These are phyloP conservation scores for Amanita polypyramis DNA, from an alignment of 768 basidiomycete genomes.

Conservation along the genomic window DNA sequence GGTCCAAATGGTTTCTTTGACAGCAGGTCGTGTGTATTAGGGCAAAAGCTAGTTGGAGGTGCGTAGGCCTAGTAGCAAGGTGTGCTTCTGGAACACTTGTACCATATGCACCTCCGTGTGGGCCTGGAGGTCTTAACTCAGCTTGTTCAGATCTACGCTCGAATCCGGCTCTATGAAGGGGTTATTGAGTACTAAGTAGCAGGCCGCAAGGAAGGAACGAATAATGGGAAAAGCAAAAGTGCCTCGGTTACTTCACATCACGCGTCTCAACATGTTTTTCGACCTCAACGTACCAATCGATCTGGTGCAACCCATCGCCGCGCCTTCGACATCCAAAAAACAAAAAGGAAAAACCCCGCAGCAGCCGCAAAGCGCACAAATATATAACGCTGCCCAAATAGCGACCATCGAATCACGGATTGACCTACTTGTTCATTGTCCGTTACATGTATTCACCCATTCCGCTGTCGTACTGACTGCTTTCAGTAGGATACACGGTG, in stretches of 20 bases:
- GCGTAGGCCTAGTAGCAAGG: no score
- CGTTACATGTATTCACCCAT: conserved; percentile 18
- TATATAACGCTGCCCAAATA: conserved; percentile 37
- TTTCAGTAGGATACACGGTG: conserved; percentile 78
- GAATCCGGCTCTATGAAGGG: no score
- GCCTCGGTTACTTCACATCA: no score
- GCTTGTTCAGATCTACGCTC: no score
- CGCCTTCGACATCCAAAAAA: conserved; percentile 32
- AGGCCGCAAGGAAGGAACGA: no score
- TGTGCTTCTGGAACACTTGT: no score
- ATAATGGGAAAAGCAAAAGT: no score
- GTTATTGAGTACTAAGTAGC: no score
- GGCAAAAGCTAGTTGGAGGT: no score
- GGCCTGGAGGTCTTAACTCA: no score
- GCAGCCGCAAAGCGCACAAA: background rate
- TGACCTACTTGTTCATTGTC: conserved; percentile 65
- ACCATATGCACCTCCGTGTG: no score
- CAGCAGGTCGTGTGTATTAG: no score
- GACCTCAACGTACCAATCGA: conserved; percentile 57
- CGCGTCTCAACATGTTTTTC: conserved; percentile 65
- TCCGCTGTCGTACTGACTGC: conserved; percentile 1
- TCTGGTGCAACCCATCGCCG: conserved; percentile 16
- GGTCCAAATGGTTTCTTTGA: background rate
- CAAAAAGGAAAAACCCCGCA: conserved; percentile 35
- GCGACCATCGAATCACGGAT: conserved; percentile 48